Evolutionary conservation across 176 grass and related monocot species (phyloP).

Genomic region (Secale cereale): DNA sequence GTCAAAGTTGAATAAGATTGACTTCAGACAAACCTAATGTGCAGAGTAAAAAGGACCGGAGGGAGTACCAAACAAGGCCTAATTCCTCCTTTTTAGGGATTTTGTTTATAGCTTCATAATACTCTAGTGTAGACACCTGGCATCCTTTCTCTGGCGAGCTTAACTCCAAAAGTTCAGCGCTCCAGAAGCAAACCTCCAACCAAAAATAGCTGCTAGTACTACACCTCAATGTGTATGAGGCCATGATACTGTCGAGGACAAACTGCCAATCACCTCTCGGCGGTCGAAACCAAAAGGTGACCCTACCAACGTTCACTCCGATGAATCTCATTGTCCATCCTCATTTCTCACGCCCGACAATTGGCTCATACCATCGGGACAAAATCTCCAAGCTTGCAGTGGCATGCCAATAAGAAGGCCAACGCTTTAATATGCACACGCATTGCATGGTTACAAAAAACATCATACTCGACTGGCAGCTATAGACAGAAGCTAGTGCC

Average conservation of each 20-base stretch:
- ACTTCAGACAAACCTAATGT: too few species aligned
- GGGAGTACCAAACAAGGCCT: too few species aligned
- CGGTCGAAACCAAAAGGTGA: conserved; percentile 20
- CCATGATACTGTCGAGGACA: conserved; percentile 25
- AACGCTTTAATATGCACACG: conserved; percentile 7
- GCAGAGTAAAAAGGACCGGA: too few species aligned
- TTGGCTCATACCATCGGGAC: conserved; percentile 9
- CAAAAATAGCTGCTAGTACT: background rate
- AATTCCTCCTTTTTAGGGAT: too few species aligned
- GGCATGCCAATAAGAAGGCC: background rate
- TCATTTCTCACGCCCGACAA: conserved; percentile 39
- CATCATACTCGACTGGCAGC: background rate
- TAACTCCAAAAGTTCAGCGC: background rate
- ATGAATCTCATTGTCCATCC: conserved; percentile 18
- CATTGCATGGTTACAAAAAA: conserved; percentile 15
- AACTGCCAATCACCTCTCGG: conserved; percentile 19
- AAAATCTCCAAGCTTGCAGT: conserved; percentile 31
- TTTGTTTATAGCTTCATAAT: background rate
- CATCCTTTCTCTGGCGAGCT: background rate
- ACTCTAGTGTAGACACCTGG: background rate
- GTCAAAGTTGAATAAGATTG: too few species aligned
- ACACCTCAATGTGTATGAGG: conserved; percentile 11
- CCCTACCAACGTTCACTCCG: conserved; percentile 26
- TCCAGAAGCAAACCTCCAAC: conserved; percentile 17
- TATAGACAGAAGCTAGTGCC: background rate